phyloP scores from a whole-genome alignment of 805 yeast genomes.

The Schwanniomyces occidentalis region DNA sequence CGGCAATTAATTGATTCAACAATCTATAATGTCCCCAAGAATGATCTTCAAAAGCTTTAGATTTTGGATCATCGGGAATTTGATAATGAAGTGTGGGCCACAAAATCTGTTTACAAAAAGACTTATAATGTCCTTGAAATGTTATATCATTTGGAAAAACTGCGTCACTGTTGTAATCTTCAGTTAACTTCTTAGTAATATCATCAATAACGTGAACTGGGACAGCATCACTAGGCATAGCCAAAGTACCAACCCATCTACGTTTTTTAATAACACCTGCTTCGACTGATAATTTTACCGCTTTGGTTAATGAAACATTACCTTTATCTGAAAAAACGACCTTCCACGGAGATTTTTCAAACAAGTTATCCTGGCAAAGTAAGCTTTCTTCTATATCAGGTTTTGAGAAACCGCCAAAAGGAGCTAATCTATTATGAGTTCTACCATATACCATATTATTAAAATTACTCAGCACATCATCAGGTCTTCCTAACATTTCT shows the following conservation, averaged over 20 bases:
- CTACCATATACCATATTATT: conserved; percentile 29
- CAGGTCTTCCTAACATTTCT: conserved; percentile 21
- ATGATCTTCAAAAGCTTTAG: conserved; percentile 93
- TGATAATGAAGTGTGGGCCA: conserved; percentile 97
- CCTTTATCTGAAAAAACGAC: conserved; percentile 72
- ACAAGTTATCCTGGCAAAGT: conserved; percentile 42
- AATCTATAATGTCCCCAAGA: conserved; percentile 84
- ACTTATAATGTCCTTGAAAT: conserved; percentile 87
- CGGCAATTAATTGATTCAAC: conserved; percentile 79
- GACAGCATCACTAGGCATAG: conserved; percentile 86
- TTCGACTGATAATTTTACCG: conserved; percentile 60
- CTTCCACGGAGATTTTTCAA: conserved; percentile 68
- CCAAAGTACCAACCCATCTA: conserved; percentile 88
- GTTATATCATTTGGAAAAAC: conserved; percentile 76
- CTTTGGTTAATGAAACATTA: conserved; percentile 86
- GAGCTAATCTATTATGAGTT: conserved; percentile 44
- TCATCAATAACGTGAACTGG: conserved; percentile 54
- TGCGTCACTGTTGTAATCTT: conserved; percentile 58
- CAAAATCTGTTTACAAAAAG: conserved; percentile 88
- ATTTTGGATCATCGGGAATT: conserved; percentile 91
- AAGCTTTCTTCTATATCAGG: conserved; percentile 54
- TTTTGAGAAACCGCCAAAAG: conserved; percentile 74
- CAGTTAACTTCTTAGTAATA: conserved; percentile 49
- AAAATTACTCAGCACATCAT: conserved; percentile 11
- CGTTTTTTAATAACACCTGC: conserved; percentile 33